Base-by-base conservation (phyloP, 129 eudicot genomes). In the Artemisia tridentata region DNA sequence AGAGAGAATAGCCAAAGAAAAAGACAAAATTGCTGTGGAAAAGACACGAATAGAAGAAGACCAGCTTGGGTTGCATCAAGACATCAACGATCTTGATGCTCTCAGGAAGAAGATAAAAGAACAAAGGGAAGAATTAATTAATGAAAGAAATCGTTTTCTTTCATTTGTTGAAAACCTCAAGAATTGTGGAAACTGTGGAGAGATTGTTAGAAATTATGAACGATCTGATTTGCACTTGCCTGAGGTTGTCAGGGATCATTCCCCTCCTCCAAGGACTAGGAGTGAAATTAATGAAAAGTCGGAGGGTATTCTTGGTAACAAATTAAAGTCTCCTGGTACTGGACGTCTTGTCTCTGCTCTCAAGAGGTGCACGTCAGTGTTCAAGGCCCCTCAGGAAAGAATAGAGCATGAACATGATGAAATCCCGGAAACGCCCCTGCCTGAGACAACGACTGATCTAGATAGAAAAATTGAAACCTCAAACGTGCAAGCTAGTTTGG, bases 41-140 rank as follows among this genome's bases (percentile, higher is more conserved):
- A 86, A 78, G 72, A 71, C 62, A 63, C 81, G 78, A 69, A 77
- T 93, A 61, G 86, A 84, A 78, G 87, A 77, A 68, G 75, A 80
- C 52, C 92, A 86, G 77, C 65, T 84, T 47, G 99, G 90, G 34
- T 75, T 95, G 88, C 86, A 54, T 20, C 83, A 80, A 49, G 99
- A 95, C 82, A 90, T 95, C 43, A 69, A 80, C 41, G 88, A 73
- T 62, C 91, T 95, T 16, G 91, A 73, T 48, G 76, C 31, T 48
- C 91, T 90, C 75, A 90, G 90, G 82, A 77, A 86, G 76, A 90
- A 81, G 83, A 78, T 90, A 38, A 90, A 88, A 72, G 74, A 52
- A 34, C 93, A 90, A 73, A 65, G 95, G 16, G 89, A 88, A 70
- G 85, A 80, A 65, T 76, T 90, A 5, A 21, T 78, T 17, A 75